Base-by-base conservation (phyloP, 2,329 filamentous ascomycete genomes). In the Saccharata proteae region DNA sequence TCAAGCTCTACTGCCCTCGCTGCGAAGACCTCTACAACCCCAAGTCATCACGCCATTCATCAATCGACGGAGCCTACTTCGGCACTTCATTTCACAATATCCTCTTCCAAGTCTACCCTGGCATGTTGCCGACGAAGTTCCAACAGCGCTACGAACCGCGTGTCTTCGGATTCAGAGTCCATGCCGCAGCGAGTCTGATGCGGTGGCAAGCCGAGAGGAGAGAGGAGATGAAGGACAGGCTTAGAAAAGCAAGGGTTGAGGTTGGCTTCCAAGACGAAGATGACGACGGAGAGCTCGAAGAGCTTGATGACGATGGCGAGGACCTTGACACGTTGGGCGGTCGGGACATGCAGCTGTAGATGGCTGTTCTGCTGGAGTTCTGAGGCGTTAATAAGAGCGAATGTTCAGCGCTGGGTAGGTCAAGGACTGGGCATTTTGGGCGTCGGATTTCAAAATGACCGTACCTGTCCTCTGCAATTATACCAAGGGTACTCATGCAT, bases 21-120 rank as follows among this genome's bases (percentile, higher is more conserved):
- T 98, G 90, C 66, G 90, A 98, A 67, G 90, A 98, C 56, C 80
- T 93, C 37, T 98, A 98, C 69, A 96, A 96, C 61, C 90, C 90
- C 26, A 98, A 98, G 58, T 96, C 90, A 3, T 88, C 84, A 13
- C 83, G 90, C 16, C 90, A 98, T 59, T 85, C 86, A 30, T 73
- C 80, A 37, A 94, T 98, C 49, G 90, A 98, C 54, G 90, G 90
- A 40, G 90, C 90, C 42, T 98, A 96, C 68, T 98, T 98, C 46
- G 90, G 90, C 45, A 86, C 88, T 28, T 93, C 83, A 3, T 98
- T 98, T 67, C 88, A 94, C 68, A 94, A 94, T 62, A 94, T 98
- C 59, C 75, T 98, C 40, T 96, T 98, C 66, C 90, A 98, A 58
- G 90, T 98, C 34, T 96, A 96, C 55, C 88, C 90, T 5, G 76